Conservation (phyloP, 441 rosid genomes). For the Raphanus hybrid region DNA sequence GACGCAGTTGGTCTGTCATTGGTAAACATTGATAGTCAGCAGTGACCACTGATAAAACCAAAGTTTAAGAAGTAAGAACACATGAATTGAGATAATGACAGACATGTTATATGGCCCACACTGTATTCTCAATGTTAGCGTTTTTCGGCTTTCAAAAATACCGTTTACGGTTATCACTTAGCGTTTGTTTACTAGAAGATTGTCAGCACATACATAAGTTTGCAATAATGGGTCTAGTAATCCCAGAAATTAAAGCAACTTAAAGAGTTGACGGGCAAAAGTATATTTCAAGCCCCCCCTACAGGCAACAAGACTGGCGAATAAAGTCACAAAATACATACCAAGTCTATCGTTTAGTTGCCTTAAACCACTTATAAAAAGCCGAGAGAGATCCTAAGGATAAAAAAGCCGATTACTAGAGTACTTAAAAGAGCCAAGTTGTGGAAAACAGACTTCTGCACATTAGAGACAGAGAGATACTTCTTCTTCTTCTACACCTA, state of each 20-base stretch:
- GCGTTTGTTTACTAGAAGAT: no score
- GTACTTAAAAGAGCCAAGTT: constrained; percentile 18
- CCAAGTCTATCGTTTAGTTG: background rate
- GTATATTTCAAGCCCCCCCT: background rate
- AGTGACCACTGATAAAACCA: no score
- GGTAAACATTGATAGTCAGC: no score
- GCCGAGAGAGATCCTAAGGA: background rate
- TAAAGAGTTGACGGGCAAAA: background rate
- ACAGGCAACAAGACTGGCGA: background rate
- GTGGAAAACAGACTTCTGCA: constrained; percentile 1
- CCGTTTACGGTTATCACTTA: no score
- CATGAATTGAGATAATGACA: no score
- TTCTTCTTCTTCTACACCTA: constrained; percentile 23
- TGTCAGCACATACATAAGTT: no score
- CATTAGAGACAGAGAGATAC: background rate
- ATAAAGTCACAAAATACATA: background rate
- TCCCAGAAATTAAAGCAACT: background rate
- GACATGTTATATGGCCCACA: no score
- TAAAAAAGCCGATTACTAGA: background rate
- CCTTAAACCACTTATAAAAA: background rate
- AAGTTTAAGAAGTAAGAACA: no score
- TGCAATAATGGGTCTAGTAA: no score
- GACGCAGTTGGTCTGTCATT: no score
- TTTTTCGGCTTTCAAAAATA: no score
- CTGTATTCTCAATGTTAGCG: no score